Evolutionary conservation across 345 rosid genomes (phyloP).

Genomic region (Brassica nigra): DNA sequence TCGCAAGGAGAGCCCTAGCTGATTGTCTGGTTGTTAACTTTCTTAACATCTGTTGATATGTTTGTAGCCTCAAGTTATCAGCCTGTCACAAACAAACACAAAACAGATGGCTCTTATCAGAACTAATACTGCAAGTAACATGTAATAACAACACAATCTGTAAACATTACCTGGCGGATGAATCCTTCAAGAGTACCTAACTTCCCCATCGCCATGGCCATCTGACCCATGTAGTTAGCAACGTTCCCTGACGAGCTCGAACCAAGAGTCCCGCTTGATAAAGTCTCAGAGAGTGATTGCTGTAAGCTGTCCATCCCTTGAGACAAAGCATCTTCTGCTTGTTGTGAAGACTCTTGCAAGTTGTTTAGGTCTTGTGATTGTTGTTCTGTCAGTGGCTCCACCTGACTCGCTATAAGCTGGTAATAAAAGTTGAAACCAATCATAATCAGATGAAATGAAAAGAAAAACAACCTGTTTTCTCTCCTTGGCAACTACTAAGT

Average conservation of each 20-base stretch:
- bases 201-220: slow-evolving; percentile 99
- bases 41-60: slow-evolving; percentile 82
- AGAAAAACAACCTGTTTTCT: background rate
- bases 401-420: slow-evolving; percentile 78
- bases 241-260: slow-evolving; percentile 78
- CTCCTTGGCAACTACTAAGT: background rate
- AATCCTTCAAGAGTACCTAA: slow-evolving; percentile 87
- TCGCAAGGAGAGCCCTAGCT: slow-evolving; percentile 89
- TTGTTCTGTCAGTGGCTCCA: slow-evolving; percentile 91
- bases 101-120: background rate
- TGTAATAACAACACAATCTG: background rate
- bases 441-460: background rate
- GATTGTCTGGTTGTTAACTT: slow-evolving; percentile 85
- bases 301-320: slow-evolving; percentile 95
- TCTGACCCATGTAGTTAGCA: slow-evolving; percentile 96
- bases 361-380: slow-evolving; percentile 62
- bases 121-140: background rate
- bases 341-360: slow-evolving; percentile 85
- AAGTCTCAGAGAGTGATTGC: slow-evolving; percentile 85
- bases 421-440: background rate
- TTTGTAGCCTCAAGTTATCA: slow-evolving; percentile 90
- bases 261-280: slow-evolving; percentile 70
- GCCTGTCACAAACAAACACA: slow-evolving; percentile 53
- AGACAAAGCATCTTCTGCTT: slow-evolving; percentile 88
- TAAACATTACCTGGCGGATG: slow-evolving; percentile 58